phyloP scores from a whole-genome alignment of 164 flowering plant species.

The Umbellularia californica region DNA sequence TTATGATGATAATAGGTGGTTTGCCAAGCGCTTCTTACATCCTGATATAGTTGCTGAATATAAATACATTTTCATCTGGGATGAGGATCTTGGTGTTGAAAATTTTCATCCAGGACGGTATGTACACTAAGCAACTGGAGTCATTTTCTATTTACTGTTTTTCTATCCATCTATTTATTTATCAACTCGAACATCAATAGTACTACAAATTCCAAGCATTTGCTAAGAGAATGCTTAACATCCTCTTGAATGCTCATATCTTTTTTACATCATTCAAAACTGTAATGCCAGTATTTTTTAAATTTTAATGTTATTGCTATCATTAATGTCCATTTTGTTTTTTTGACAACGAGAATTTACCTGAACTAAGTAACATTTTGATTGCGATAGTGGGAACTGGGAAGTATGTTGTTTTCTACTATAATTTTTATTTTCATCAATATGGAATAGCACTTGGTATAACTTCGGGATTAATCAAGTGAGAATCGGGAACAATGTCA shows the following conservation, averaged over 20 bases:
- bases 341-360: neutral
- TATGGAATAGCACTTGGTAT: no score
- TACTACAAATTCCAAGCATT: neutral
- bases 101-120: constrained; percentile 69
- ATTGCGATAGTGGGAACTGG: neutral
- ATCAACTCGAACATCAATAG: neutral
- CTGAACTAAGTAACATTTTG: neutral
- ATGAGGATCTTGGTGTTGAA: constrained; percentile 86
- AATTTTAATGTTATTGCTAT: neutral
- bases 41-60: constrained; percentile 85
- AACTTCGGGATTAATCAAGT: no score
- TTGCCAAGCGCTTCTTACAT: constrained; percentile 88
- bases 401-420: neutral
- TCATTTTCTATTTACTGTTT: neutral
- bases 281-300: neutral
- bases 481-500: no score
- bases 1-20: constrained; percentile 58
- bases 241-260: neutral
- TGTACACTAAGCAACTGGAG: constrained; percentile 5
- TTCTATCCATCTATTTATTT: neutral
- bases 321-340: neutral
- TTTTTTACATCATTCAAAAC: neutral
- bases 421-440: no score
- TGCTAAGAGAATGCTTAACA: neutral
- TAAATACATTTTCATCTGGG: constrained; percentile 79